Conservation (phyloP, 192 early-diverging fungal species). For the Geranomyces variabilis region DNA sequence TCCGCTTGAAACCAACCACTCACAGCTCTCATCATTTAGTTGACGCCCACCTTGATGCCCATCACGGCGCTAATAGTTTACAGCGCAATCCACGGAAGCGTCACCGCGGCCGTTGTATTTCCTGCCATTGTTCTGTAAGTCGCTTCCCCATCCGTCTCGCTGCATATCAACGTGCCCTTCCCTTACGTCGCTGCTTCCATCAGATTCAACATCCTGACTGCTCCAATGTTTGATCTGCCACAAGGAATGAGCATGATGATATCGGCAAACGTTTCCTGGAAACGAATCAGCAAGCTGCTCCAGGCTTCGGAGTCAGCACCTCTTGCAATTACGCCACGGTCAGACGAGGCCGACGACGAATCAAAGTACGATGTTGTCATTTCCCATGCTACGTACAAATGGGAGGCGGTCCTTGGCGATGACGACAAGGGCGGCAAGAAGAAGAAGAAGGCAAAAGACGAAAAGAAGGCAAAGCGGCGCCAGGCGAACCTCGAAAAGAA, state of each 20-base stretch:
- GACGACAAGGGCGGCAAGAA: not conserved
- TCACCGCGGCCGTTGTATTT: conserved; percentile 62
- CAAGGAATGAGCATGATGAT: conserved; percentile 43
- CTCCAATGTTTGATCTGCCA: conserved; percentile 54
- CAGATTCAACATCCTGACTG: conserved; percentile 57
- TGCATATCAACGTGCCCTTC: too few species aligned
- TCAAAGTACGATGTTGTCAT: conserved; percentile 37
- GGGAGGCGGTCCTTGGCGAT: conserved; percentile 42
- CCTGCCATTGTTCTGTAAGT: conserved; percentile 47
- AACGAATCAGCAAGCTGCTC: not conserved
- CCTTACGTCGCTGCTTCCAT: too few species aligned
- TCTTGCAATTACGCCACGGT: not conserved
- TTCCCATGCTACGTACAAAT: conserved; percentile 57
- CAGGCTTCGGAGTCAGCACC: not conserved
- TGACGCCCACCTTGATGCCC: conserved; percentile 13
- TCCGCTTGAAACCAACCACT: too few species aligned
- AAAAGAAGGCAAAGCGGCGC: conserved; percentile 8
- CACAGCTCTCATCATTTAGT: not conserved
- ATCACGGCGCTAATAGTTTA: conserved; percentile 32
- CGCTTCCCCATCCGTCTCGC: too few species aligned
- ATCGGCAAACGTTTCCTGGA: not conserved
- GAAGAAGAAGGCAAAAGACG: not conserved
- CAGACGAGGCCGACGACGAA: conserved; percentile 32
- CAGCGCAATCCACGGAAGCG: conserved; percentile 6
- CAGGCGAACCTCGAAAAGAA: not conserved